Percentiles rank a stretch among this genome's conserved stretches.
Conservation (phyloP, 306 rosid species). For the Gastrolobium bilobum region DNA sequence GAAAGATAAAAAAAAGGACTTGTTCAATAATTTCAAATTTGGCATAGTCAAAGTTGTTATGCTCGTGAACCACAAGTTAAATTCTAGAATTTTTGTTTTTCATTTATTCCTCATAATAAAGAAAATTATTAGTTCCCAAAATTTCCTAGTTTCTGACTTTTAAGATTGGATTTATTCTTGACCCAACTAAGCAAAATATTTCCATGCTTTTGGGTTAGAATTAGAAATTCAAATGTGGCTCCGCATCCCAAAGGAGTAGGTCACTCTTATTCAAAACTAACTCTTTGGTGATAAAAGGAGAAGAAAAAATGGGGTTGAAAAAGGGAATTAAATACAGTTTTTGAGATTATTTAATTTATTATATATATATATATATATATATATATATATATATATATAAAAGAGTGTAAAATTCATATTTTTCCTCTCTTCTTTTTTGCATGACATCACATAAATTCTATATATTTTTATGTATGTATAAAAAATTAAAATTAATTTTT, state of each 20-base stretch:
- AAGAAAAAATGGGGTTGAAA: not conserved
- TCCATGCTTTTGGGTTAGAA: constrained; percentile 34
- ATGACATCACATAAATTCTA: too few species aligned
- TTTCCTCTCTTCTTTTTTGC: too few species aligned
- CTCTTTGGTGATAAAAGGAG: constrained; percentile 14
- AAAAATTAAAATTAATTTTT: too few species aligned
- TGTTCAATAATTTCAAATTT: constrained; percentile 39
- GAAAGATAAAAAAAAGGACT: constrained; percentile 11
- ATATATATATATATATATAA: too few species aligned
- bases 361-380: too few species aligned
- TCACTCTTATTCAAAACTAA: constrained; percentile 40
- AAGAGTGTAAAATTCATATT: too few species aligned
- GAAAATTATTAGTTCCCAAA: not conserved
- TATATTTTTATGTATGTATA: too few species aligned
- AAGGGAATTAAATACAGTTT: too few species aligned
- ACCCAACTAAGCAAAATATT: constrained; percentile 38
- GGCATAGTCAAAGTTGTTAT: constrained; percentile 28
- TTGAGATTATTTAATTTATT: too few species aligned
- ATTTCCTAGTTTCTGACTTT: constrained; percentile 32
- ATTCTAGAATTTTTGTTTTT: not conserved
- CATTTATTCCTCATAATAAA: not conserved
- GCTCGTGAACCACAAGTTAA: constrained; percentile 18
- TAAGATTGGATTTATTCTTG: not conserved
- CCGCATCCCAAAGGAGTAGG: constrained; percentile 36
- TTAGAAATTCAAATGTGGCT: constrained; percentile 39